Evolutionary conservation across 2,329 filamentous ascomycete genomes (phyloP).

Genomic region (Ophiostoma quercus): DNA sequence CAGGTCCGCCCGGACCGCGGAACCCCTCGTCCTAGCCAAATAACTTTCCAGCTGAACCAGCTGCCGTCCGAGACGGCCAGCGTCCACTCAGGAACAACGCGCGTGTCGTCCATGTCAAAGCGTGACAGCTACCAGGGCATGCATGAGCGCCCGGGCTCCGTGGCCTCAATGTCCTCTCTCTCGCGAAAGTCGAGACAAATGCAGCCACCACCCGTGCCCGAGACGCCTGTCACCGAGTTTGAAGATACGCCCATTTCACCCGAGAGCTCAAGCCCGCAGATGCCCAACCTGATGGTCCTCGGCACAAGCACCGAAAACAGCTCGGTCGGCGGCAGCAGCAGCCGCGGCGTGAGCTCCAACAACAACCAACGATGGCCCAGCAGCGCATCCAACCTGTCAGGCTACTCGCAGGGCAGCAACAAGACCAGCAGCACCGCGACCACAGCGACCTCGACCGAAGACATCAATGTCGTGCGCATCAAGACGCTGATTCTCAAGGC

Average conservation of each 20-base stretch:
- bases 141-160: slow-evolving; percentile 34
- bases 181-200: slow-evolving; percentile 38
- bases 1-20: slow-evolving; percentile 79
- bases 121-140: slow-evolving; percentile 29
- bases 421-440: slow-evolving; percentile 67
- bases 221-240: slow-evolving; percentile 92
- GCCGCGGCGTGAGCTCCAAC: slow-evolving; percentile 16
- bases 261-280: slow-evolving; percentile 66
- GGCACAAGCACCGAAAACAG: slow-evolving; percentile 56
- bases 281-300: slow-evolving; percentile 83
- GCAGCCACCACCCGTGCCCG: slow-evolving; percentile 56
- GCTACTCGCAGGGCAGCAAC: slow-evolving; percentile 66
- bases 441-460: slow-evolving; percentile 62
- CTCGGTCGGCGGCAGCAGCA: slow-evolving; percentile 31
- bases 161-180: slow-evolving; percentile 20
- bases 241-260: slow-evolving; percentile 83
- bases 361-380: slow-evolving; percentile 65
- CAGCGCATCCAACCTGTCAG: slow-evolving; percentile 70
- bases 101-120: slow-evolving; percentile 48
- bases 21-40: slow-evolving; percentile 76
- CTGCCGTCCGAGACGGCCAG: slow-evolving; percentile 39
- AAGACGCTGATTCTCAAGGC: slow-evolving; percentile 79
- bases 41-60: slow-evolving; percentile 56
- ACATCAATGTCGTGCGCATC: slow-evolving; percentile 69
- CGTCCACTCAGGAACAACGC: slow-evolving; percentile 29